Evolutionary conservation across 2,329 filamentous ascomycete genomes (phyloP), one percentile per base, ranked within the genome.

Genomic region (Grosmannia serpens): DNA sequence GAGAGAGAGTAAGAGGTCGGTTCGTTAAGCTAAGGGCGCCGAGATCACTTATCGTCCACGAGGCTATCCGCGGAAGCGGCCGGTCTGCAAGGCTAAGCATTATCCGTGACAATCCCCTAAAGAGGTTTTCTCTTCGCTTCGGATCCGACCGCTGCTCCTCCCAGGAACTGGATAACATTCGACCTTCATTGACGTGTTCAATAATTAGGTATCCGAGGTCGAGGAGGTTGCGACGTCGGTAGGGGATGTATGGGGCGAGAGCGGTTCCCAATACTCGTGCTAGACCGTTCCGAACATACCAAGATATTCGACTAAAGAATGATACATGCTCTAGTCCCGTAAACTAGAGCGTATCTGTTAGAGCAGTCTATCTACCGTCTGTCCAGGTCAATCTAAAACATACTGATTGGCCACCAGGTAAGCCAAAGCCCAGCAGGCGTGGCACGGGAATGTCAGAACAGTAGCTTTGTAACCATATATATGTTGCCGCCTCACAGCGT

Each of bases 371-470:
- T n/a, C n/a, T n/a, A n/a, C n/a, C n/a, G n/a, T n/a, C n/a, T n/a
- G n/a, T n/a, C n/a, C n/a, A n/a, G n/a, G n/a, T n/a, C n/a, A n/a
- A n/a, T n/a, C n/a, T n/a, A n/a, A n/a, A n/a, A 52, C 26, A 11
- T 53, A 53, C 31, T 11, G 52, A 22, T 13, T 44, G 38, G 13
- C 10, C 17, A 15, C 38, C 38, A 1, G 53, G 53, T n/a, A 63
- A 62, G 26, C 60, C 60, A 46, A 64, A 63, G 51, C 61, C 60
- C 17, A 60, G 60, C 10, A 63, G 64, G 15, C 64, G 62, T 57
- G 70, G 70, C 29, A 72, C 70, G 15, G 70, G 70, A 33, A 75
- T 62, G 52, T 64, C 58, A 17, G 70, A 69, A 60, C 69, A 74
- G 47, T 71, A 59, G 17, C 70, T 64, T 51, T 69, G 65, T 17